Percentiles rank a stretch among this genome's conserved stretches.
phyloP scores from a whole-genome alignment of 495 filamentous ascomycete genomes.

The Xylaria nigripes region DNA sequence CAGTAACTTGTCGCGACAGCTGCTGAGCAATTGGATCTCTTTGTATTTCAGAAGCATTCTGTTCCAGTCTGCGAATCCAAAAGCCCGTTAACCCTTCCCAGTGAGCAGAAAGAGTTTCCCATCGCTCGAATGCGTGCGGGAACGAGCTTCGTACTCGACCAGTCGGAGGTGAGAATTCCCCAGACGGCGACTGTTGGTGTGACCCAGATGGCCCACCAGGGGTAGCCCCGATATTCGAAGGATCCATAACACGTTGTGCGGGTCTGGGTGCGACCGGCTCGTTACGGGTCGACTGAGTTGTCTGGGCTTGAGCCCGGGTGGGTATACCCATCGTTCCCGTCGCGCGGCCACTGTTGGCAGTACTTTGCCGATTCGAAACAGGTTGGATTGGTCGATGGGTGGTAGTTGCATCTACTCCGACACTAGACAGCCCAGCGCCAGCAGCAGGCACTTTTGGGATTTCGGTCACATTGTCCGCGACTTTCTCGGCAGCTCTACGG shows the following conservation, averaged over 20 bases:
- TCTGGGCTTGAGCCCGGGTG: constrained; percentile 11
- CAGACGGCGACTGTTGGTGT: constrained; percentile 12
- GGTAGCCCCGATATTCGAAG: constrained; percentile 14
- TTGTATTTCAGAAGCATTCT: constrained; percentile 76
- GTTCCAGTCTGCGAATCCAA: constrained; percentile 88
- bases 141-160: constrained; percentile 50
- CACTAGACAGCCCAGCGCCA: constrained; percentile 46
- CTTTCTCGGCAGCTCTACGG: constrained; percentile 48
- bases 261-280: constrained; percentile 12
- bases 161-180: constrained; percentile 25
- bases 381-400: constrained; percentile 27
- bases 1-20: constrained; percentile 86
- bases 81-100: constrained; percentile 97
- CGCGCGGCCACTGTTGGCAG: constrained; percentile 13
- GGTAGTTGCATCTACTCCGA: constrained; percentile 23
- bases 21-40: constrained; percentile 77
- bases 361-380: constrained; percentile 12
- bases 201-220: constrained; percentile 17
- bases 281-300: constrained; percentile 12
- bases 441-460: constrained; percentile 45
- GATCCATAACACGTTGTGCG: constrained; percentile 9
- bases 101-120: constrained; percentile 92
- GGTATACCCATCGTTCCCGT: constrained; percentile 14
- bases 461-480: constrained; percentile 30
- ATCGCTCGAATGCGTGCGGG: constrained; percentile 94